Base-by-base conservation (phyloP, 257 asterid species). In the Striga asiatica region DNA sequence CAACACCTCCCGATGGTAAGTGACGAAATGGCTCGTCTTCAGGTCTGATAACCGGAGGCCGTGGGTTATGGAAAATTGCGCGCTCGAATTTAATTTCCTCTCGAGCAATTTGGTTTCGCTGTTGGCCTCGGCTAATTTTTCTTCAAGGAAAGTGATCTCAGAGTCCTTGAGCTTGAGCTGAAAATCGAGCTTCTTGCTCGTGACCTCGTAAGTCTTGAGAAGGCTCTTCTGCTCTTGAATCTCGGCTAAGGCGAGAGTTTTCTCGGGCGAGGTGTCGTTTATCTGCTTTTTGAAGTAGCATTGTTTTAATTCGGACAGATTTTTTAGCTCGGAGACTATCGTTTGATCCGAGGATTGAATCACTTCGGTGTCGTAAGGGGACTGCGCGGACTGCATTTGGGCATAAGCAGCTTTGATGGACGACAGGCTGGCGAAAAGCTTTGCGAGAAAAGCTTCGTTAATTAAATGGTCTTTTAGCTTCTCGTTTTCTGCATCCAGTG, bases 341-440 rank as follows among this genome's bases (percentile, higher is more conserved):
- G 62, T 43, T 51, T 75, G 73, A 56, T 88, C 97, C 0, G 97
- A 83, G 4, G 81, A 65, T 46, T 84, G 93, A 73, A 84, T 84
- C 56, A 77, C 88, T n/a, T 84, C 95, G 1, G 79, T 73, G 60
- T 88, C 84, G 34, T 78, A 81, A 4, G 97, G 97, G 37, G 82
- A 74, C 60, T 88, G 86, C 5, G 95, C 58, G 21, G 56, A 78
- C 46, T 88, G 97, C 69, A 88, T 18, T 60, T 82, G 82, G 0
- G 97, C 85, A 22, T 88, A 88, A 0, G 91, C 88, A 8, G 95
- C 81, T 76, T 84, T 88, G 20, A 84, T 21, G 0, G 91, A 53
- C 12, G 95, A 78, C 17, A 80, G 5, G 35, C 75, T 69, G n/a
- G 95, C 91, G 45, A 88, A 88, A 3, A 82, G 55, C 54, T 80